Percentiles rank a stretch among this genome's conserved stretches.
phyloP scores from a whole-genome alignment of 176 grass and related monocot genomes.

The Leersia perrieri region DNA sequence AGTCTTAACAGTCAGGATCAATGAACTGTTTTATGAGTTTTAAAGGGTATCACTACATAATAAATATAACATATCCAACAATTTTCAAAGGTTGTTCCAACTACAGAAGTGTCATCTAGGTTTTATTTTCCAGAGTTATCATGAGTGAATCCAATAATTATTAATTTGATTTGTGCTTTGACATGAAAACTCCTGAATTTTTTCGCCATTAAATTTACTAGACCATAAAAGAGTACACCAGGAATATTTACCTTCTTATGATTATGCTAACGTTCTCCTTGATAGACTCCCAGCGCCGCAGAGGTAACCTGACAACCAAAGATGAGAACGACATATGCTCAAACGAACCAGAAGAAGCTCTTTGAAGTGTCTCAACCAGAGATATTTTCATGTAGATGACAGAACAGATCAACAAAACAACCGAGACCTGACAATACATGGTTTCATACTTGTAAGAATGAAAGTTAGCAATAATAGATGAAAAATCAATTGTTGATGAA shows the following conservation, averaged over 20 bases:
- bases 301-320: constrained; percentile 40
- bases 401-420: constrained; percentile 53
- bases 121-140: background rate
- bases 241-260: constrained; percentile 39
- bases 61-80: background rate
- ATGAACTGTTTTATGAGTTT: background rate
- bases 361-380: constrained; percentile 63
- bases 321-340: constrained; percentile 36
- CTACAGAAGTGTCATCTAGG: background rate
- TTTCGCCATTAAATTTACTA: background rate
- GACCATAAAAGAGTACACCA: background rate
- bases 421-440: constrained; percentile 49
- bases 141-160: background rate
- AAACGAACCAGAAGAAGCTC: constrained; percentile 25
- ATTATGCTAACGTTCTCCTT: constrained; percentile 56
- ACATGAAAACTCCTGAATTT: background rate
- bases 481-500: background rate
- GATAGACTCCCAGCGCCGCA: constrained; percentile 57
- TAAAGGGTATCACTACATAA: background rate
- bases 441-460: background rate
- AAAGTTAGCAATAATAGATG: background rate
- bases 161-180: background rate
- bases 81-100: background rate
- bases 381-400: constrained; percentile 78
- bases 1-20: no score